These are phyloP conservation scores for Nematodospora anomalae DNA, from an alignment of 1,139 yeast species.

Conservation along the genomic window DNA sequence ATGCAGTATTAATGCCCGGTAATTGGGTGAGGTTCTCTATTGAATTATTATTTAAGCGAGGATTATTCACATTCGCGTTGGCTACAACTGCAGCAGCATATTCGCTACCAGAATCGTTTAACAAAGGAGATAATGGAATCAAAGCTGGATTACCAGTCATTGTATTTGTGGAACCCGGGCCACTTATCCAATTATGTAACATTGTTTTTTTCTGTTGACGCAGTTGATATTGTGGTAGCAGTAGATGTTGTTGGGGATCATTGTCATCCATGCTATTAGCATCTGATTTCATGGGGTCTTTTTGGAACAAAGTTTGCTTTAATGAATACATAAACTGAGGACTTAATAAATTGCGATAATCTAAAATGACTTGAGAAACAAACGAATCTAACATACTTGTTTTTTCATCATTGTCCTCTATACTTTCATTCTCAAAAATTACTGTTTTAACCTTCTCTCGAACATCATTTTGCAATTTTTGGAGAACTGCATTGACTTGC, in stretches of 20 bases:
- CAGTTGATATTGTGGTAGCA: constrained; percentile 6
- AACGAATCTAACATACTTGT: constrained; percentile 23
- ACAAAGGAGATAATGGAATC: constrained; percentile 39
- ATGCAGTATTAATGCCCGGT: constrained; percentile 4
- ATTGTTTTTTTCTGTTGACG: constrained; percentile 15
- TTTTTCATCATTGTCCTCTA: constrained; percentile 20
- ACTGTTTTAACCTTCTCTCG: constrained; percentile 18
- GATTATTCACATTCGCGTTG: constrained; percentile 6
- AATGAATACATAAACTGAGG: constrained; percentile 13
- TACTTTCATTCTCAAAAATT: constrained; percentile 16
- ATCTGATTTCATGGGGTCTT: constrained; percentile 3
- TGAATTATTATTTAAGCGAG: constrained; percentile 8
- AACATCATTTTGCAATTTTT: constrained; percentile 20
- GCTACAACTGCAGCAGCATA: constrained; percentile 16
- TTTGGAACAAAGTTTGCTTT: constrained; percentile 11
- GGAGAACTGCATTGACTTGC: constrained; percentile 6
- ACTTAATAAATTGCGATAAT: constrained; percentile 19
- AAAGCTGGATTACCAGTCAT: constrained; percentile 16
- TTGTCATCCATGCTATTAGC: constrained; percentile 2
- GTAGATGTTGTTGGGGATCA: background rate
- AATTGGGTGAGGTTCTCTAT: constrained; percentile 17
- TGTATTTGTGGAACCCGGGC: constrained; percentile 11
- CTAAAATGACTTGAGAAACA: constrained; percentile 25
- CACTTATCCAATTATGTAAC: constrained; percentile 20
- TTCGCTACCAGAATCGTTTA: constrained; percentile 35